Evolutionary conservation across 495 filamentous ascomycete species (phyloP).

Genomic region (Daldinia decipiens): DNA sequence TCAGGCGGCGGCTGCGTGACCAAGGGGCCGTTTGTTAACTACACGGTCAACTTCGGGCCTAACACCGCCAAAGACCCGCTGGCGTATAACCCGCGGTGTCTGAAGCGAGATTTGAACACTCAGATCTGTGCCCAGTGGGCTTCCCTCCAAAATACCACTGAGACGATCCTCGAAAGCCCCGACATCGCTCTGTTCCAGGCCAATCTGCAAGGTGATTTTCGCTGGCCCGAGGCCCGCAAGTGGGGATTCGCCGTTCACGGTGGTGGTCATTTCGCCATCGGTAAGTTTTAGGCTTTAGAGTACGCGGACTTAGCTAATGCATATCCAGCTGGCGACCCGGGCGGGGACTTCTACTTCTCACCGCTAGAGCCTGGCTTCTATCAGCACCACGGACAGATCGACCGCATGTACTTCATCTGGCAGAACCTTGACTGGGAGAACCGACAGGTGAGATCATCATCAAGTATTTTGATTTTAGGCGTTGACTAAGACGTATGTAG

Average conservation of each 20-base stretch:
- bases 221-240: slow-evolving; percentile 39
- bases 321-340: slow-evolving; percentile 49
- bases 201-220: slow-evolving; percentile 52
- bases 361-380: slow-evolving; percentile 76
- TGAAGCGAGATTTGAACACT: slow-evolving; percentile 55
- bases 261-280: slow-evolving; percentile 52
- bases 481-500: slow-evolving; percentile 26
- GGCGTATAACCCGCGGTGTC: slow-evolving; percentile 54
- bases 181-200: slow-evolving; percentile 52
- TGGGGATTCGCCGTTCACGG: slow-evolving; percentile 52
- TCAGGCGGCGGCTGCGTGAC: slow-evolving; percentile 52
- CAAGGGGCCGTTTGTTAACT: slow-evolving; percentile 48
- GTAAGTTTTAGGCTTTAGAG: slow-evolving; percentile 22
- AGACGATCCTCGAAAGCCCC: slow-evolving; percentile 48
- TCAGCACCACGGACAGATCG: slow-evolving; percentile 75
- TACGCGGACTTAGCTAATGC: not conserved
- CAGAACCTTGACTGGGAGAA: slow-evolving; percentile 60
- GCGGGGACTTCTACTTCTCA: slow-evolving; percentile 67
- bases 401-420: slow-evolving; percentile 78
- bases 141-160: slow-evolving; percentile 55
- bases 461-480: not conserved
- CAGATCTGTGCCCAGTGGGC: slow-evolving; percentile 49
- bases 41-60: slow-evolving; percentile 55
- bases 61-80: slow-evolving; percentile 44
- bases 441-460: slow-evolving; percentile 45